Conservation (phyloP, 345 rosid genomes). For the Moricandia moricandioides region DNA sequence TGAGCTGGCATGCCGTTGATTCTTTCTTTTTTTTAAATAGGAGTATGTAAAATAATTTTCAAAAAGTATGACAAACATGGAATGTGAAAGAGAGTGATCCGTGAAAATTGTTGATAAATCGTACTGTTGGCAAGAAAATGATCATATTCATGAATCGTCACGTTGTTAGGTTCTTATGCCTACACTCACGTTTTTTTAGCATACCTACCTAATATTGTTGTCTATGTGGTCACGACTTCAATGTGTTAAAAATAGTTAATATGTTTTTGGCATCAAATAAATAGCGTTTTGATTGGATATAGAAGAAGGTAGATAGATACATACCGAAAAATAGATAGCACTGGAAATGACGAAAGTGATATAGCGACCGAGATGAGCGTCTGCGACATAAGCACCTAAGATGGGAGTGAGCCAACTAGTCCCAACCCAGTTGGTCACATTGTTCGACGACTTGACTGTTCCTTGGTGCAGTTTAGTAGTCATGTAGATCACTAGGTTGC, state of each 20-base stretch:
- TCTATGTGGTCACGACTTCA: background rate
- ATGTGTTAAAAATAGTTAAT: background rate
- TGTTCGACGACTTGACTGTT: slow-evolving; percentile 76
- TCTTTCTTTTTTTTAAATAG: background rate
- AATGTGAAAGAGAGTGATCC: background rate
- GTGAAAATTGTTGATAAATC: background rate
- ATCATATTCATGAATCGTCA: background rate
- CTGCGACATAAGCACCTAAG: slow-evolving; percentile 86
- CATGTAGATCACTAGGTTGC: slow-evolving; percentile 70
- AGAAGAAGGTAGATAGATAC: slow-evolving; percentile 1
- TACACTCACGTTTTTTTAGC: background rate
- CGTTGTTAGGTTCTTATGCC: background rate
- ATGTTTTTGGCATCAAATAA: background rate
- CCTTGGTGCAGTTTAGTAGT: slow-evolving; percentile 78
- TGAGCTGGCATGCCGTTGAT: background rate
- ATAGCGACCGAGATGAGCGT: slow-evolving; percentile 86
- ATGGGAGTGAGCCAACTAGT: slow-evolving; percentile 78
- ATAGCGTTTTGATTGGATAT: background rate
- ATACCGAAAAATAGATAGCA: slow-evolving; percentile 56
- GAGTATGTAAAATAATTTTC: background rate
- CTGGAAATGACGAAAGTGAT: slow-evolving; percentile 62
- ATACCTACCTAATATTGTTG: background rate
- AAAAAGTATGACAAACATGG: background rate
- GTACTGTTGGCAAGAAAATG: background rate
- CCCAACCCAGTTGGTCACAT: slow-evolving; percentile 96